Conservation (phyloP, 768 basidiomycete genomes). For the Hebeloma cylindrosporum region DNA sequence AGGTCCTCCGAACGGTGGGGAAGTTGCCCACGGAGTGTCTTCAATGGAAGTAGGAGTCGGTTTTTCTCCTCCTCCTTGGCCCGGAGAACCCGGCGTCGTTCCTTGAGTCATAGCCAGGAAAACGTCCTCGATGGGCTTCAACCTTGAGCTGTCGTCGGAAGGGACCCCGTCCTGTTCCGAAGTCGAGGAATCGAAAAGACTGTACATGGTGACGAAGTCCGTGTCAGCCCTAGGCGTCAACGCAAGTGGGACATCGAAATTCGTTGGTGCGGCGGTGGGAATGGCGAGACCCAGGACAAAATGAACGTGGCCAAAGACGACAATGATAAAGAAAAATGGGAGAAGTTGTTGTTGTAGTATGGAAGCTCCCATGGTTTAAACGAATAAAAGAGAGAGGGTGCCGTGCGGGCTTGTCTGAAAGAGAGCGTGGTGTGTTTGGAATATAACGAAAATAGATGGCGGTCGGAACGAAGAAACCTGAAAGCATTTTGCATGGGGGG, state of each 20-base stretch:
- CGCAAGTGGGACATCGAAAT: neutral
- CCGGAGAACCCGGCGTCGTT: neutral
- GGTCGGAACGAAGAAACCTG: too few relatives aligned
- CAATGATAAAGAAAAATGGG: too few relatives aligned
- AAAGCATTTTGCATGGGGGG: too few relatives aligned
- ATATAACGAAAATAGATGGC: too few relatives aligned
- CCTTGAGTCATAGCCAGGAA: conserved; percentile 15
- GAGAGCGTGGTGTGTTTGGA: too few relatives aligned
- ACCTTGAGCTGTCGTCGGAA: conserved; percentile 1
- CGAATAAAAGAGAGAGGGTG: too few relatives aligned
- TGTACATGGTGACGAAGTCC: conserved; percentile 13
- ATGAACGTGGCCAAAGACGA: conserved; percentile 2
- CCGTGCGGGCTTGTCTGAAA: too few relatives aligned
- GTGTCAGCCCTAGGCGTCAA: conserved; percentile 3
- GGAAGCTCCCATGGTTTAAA: too few relatives aligned
- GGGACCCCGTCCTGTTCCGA: neutral
- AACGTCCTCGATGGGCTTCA: conserved; percentile 12
- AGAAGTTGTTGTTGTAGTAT: too few relatives aligned
- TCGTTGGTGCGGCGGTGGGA: conserved; percentile 4
- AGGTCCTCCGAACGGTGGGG: conserved; percentile 14
- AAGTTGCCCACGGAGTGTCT: neutral
- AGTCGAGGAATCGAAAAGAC: conserved; percentile 13
- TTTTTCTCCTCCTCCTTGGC: neutral
- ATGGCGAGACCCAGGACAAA: conserved; percentile 6
- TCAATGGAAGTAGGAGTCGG: conserved; percentile 6